Percentiles rank a stretch among this genome's conserved stretches.
phyloP scores from a whole-genome alignment of 768 basidiomycete genomes.

The Phylloporus rhodoxanthus region DNA sequence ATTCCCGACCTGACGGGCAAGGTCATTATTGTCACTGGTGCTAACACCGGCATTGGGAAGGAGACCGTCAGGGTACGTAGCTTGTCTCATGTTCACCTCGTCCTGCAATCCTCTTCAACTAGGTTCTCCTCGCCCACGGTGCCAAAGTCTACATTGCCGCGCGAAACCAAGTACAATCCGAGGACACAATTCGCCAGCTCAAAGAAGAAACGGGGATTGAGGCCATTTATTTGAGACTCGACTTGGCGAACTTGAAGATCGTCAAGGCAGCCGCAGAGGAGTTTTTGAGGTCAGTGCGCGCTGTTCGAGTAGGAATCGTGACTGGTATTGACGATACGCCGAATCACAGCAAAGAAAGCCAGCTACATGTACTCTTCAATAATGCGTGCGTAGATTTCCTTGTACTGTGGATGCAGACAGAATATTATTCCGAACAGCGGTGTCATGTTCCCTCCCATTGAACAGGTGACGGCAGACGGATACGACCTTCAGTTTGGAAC shows the following conservation, averaged over 20 bases:
- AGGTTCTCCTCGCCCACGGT: conserved; percentile 25
- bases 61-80: conserved; percentile 19
- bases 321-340: neutral
- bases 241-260: conserved; percentile 32
- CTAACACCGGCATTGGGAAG: conserved; percentile 28
- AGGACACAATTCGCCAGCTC: conserved; percentile 28
- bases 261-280: conserved; percentile 17
- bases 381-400: conserved; percentile 26
- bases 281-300: conserved; percentile 9
- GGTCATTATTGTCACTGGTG: conserved; percentile 34
- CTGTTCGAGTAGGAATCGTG: neutral
- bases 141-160: conserved; percentile 36
- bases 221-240: conserved; percentile 32
- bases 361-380: conserved; percentile 45
- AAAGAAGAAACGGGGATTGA: conserved; percentile 29
- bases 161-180: conserved; percentile 20
- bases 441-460: conserved; percentile 39
- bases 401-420: neutral
- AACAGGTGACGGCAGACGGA: conserved; percentile 40
- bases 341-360: conserved; percentile 36
- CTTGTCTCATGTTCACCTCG: neutral
- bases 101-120: neutral
- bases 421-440: conserved; percentile 33
- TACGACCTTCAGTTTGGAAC: conserved; percentile 27
- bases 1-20: conserved; percentile 33